A percentile compares a stretch with the other conserved stretches of the same genome.
Conservation (phyloP, 139 green algal species). For the Chlorella sp. region DNA sequence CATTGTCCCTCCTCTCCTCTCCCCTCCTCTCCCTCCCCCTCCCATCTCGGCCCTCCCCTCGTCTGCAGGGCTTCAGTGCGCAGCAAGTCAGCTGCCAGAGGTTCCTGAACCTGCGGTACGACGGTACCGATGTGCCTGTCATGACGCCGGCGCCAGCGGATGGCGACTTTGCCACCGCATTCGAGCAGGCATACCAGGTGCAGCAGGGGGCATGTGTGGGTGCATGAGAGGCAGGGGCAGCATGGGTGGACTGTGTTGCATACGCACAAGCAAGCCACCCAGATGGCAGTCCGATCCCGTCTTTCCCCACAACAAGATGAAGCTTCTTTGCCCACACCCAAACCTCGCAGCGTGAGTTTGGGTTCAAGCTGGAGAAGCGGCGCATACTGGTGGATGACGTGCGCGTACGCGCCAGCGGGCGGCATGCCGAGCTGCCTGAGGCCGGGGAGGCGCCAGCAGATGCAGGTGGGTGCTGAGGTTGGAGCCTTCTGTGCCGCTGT, state of each 20-base stretch:
- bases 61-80: conserved; percentile 73
- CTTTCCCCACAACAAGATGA: no score
- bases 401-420: conserved; percentile 64
- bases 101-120: conserved; percentile 93
- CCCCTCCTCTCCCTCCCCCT: no score
- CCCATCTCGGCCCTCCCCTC: no score
- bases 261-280: no score
- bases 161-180: conserved; percentile 37
- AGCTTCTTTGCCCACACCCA: no score
- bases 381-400: conserved; percentile 91
- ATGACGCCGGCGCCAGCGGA: conserved; percentile 74
- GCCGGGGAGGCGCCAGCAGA: not conserved
- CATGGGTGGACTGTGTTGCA: no score
- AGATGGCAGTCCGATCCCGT: no score
- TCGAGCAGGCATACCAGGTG: conserved; percentile 65
- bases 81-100: conserved; percentile 66
- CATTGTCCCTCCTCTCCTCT: no score
- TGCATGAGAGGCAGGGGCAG: no score
- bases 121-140: conserved; percentile 95
- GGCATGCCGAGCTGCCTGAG: conserved; percentile 8
- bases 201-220: conserved; percentile 45
- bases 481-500: no score
- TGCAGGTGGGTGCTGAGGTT: not conserved
- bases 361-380: conserved; percentile 88
- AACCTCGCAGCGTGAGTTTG: conserved; percentile 83